phyloP scores from a whole-genome alignment of 73 alveolate genomes.

The Paramecium sonneborni region DNA sequence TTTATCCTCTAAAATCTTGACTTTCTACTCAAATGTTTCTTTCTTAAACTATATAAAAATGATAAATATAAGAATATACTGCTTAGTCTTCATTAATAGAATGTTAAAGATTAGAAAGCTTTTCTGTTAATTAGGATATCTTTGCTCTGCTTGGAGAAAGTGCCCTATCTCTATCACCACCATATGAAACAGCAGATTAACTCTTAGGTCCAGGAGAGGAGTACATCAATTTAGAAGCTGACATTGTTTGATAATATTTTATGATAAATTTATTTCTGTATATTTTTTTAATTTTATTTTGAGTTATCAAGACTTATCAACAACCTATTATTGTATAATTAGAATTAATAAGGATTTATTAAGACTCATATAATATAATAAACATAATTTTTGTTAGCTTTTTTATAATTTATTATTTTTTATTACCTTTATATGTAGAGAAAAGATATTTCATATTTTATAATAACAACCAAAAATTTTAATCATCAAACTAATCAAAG shows the following conservation, averaged over 20 bases:
- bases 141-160: slow-evolving; percentile 55
- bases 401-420: no score
- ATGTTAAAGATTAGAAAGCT: slow-evolving; percentile 28
- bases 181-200: not conserved
- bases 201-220: not conserved
- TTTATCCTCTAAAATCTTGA: slow-evolving; percentile 23
- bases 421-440: no score
- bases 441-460: no score
- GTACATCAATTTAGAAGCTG: slow-evolving; percentile 50
- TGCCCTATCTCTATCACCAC: slow-evolving; percentile 40
- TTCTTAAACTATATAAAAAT: slow-evolving; percentile 13
- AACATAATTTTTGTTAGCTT: not conserved
- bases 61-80: not conserved
- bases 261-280: not conserved
- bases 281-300: not conserved
- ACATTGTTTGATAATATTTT: slow-evolving; percentile 9
- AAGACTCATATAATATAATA: no score
- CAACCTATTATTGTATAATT: not conserved
- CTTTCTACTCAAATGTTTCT: slow-evolving; percentile 42
- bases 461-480: no score
- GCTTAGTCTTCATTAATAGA: slow-evolving; percentile 49
- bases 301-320: not conserved
- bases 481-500: not conserved
- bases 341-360: not conserved
- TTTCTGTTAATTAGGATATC: slow-evolving; percentile 26